Evolutionary conservation across 495 filamentous ascomycete species (phyloP).

Genomic region (Choiromyces venosus): DNA sequence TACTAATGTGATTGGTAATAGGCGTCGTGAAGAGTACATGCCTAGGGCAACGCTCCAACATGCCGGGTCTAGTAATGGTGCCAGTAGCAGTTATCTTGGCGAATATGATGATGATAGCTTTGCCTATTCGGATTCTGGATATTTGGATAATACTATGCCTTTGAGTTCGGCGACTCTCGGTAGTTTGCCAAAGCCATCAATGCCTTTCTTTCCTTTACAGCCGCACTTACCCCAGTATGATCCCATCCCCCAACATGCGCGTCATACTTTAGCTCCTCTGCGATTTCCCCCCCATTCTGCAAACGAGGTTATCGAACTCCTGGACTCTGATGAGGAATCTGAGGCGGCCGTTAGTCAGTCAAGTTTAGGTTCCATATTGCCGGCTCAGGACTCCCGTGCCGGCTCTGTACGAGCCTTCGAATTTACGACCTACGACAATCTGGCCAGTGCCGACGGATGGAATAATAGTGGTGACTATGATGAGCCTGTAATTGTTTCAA

Average conservation of each 20-base stretch:
- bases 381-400: background rate
- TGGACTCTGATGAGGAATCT: slow-evolving; percentile 3
- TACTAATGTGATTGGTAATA: slow-evolving; percentile 1
- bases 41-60: background rate
- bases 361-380: background rate
- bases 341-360: background rate
- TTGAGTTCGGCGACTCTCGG: background rate
- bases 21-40: background rate
- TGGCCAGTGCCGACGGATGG: background rate
- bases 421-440: background rate
- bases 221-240: background rate
- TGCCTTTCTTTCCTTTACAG: background rate
- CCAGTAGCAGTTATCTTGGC: background rate
- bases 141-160: background rate
- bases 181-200: background rate
- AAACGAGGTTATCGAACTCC: background rate
- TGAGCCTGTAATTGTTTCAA: background rate
- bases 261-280: background rate
- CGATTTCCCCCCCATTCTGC: background rate
- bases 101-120: background rate
- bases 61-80: background rate
- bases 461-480: background rate
- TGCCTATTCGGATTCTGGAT: background rate
- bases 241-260: background rate
- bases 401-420: background rate